Percentiles rank a stretch among this genome's conserved stretches.
Conservation (phyloP, 2,329 filamentous ascomycete genomes). For the Sordariomycetes sp. region DNA sequence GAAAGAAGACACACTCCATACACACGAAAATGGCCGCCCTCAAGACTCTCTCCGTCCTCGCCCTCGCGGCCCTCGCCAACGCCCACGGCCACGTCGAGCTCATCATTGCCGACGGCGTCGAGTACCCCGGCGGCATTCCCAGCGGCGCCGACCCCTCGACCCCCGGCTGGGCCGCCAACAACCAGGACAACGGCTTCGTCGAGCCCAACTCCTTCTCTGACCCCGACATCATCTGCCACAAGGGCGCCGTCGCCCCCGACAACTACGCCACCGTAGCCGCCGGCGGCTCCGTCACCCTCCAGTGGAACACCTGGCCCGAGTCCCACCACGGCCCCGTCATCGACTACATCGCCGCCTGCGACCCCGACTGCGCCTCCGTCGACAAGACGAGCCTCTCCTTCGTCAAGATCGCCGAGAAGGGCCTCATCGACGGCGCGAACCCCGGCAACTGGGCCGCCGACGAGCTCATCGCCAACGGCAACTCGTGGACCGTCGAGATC, state of each 20-base stretch:
- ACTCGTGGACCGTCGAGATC: constrained; percentile 31
- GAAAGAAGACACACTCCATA: background rate
- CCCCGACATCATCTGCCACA: constrained; percentile 34
- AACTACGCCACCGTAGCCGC: constrained; percentile 35
- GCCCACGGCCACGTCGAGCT: constrained; percentile 18
- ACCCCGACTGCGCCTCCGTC: constrained; percentile 33
- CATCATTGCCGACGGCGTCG: constrained; percentile 14
- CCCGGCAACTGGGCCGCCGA: constrained; percentile 42
- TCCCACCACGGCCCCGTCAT: constrained; percentile 49
- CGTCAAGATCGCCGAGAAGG: constrained; percentile 45
- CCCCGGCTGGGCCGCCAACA: constrained; percentile 18
- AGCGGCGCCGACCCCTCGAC: constrained; percentile 12
- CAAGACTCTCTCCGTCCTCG: constrained; percentile 7
- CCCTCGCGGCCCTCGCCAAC: constrained; percentile 9
- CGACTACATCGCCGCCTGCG: constrained; percentile 44
- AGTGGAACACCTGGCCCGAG: constrained; percentile 55
- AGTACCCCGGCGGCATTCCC: constrained; percentile 18
- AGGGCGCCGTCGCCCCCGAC: constrained; percentile 22
- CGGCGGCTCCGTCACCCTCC: constrained; percentile 41
- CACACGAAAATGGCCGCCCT: background rate
- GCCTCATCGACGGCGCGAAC: constrained; percentile 28
- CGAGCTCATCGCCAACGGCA: constrained; percentile 29
- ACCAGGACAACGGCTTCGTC: constrained; percentile 30
- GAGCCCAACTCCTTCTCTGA: constrained; percentile 23
- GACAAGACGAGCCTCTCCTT: constrained; percentile 37